Base-by-base conservation (phyloP, 176 grass and related monocot species). In the Hsuehochloa calcarea region DNA sequence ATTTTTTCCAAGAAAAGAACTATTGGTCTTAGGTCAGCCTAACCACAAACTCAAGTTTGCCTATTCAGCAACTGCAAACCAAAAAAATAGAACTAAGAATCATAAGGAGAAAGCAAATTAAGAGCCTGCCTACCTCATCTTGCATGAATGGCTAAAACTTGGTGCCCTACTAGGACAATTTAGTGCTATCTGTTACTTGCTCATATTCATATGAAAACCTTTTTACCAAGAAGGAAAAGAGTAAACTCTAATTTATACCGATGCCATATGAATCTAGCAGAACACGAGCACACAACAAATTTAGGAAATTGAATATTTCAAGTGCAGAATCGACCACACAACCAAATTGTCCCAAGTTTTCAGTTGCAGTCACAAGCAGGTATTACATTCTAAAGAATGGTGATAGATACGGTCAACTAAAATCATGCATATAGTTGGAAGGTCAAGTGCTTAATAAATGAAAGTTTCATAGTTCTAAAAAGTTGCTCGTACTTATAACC, bases 401-500 rank as follows among this genome's bases (percentile, higher is more conserved):
- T 26, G 58, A 12, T 61, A 26, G 58, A 61, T 25, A 61, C 13
- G 58, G 58, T 61, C n/a, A 26, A 61, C 58, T 13, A 26, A 61
- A 61, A 61, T 61, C 58, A 61, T 61, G 58, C 58, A 61, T 26
- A 61, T 61, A 61, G 23, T 26, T 61, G 23, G 26, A 61, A 61
- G 23, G 58, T n/a, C 58, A 26, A 61, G 58, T 26, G 58, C 1
- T 61, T 23, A 13, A 13, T 34, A 31, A 27, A 17, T 65, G 13
- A 34, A 65, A 34, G 6, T 68, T 69, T 73, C 14, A n/a, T 44
- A 68, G 69, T 80, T 90, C 59, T 64, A 56, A 68, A 87, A 78
- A 70, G 16, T 20, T 68, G 10, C 5, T 34, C 5, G 5, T 64
- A 64, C 11, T 14, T 64, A 7, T 15, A 64, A 64, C 39, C 16